Evolutionary conservation across 352 stramenopile genomes (phyloP), one percentile per base, ranked within the genome.

Genomic region (Phytophthora idaei): DNA sequence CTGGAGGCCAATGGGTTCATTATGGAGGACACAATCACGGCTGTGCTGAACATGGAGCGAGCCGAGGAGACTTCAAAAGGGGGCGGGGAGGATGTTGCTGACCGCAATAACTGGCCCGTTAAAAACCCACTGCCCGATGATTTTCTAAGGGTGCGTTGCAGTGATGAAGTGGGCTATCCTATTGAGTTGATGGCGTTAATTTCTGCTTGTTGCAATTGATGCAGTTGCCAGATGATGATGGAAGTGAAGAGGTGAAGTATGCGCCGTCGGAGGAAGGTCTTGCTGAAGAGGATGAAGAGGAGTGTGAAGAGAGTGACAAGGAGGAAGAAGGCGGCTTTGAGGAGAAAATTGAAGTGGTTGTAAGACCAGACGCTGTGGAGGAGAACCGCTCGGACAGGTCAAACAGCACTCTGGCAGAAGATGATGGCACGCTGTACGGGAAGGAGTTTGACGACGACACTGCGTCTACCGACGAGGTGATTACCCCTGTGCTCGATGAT

Each of bases 341-440:
- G 54, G 50, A 62, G 10, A 82, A 85, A 39, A 64, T 39, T 8
- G 70, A 69, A 29, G 32, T 10, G 15, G 28, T 46, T 6, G 58
- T 68, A 5, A 59, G 32, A 5, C n/a, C 44, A 0, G 61, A 78
- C n/a, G 28, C 37, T 53, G 57, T 39, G 3, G 71, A 74, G n/a
- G 77, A 85, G 3, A 73, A 78, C 15, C 76, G 75, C 9, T 85
- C 81, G 1, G 76, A 92, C 15, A 78, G 83, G 49, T 95, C 87
- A 15, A 78, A 69, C n/a, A 90, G 76, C 46, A 77, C 70, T 1
- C 69, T 93, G 14, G 81, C 84, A 0, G 84, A 94, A 42, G 87
- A 95, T 47, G 87, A 95, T 57, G 87, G 87, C 3, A 95, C 87
- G 27, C 54, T 93, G 57, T 95, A 92, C 42, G 87, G 87, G 3